Evolutionary conservation across 768 basidiomycete genomes (phyloP).

Genomic region (Trametes cingulata): DNA sequence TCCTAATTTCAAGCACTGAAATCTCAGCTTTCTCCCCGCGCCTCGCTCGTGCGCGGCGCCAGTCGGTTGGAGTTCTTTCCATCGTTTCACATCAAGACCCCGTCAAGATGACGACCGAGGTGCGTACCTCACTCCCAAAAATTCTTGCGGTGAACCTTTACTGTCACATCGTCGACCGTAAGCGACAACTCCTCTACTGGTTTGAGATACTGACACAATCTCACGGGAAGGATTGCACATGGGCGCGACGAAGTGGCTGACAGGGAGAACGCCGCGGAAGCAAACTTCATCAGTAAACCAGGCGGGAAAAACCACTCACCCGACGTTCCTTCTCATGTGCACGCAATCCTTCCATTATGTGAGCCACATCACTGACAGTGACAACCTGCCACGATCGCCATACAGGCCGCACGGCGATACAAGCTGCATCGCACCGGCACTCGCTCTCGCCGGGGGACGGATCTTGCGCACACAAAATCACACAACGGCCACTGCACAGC

Average conservation of each 20-base stretch:
- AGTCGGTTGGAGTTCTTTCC: neutral
- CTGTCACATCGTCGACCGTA: neutral
- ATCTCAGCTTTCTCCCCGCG: neutral
- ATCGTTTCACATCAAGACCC: no score
- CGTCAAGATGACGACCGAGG: no score
- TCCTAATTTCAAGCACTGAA: neutral
- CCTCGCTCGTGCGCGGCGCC: neutral
- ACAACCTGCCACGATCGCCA: neutral
- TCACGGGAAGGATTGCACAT: no score
- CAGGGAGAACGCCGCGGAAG: neutral
- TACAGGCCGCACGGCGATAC: neutral
- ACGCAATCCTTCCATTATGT: neutral
- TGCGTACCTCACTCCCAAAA: no score
- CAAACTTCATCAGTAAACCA: neutral
- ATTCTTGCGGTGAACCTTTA: no score
- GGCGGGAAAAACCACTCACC: neutral
- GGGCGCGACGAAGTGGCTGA: no score
- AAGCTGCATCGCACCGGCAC: neutral
- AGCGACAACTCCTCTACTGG: no score
- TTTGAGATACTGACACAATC: no score
- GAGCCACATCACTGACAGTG: neutral
- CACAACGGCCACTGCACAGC: constrained; percentile 10
- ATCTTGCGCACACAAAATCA: constrained; percentile 11
- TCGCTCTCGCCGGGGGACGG: neutral
- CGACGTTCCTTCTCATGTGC: constrained; percentile 5